A percentile compares a stretch with the other conserved stretches of the same genome.
phyloP scores from a whole-genome alignment of 148 eudicot genomes.

The Talinum fruticosum region DNA sequence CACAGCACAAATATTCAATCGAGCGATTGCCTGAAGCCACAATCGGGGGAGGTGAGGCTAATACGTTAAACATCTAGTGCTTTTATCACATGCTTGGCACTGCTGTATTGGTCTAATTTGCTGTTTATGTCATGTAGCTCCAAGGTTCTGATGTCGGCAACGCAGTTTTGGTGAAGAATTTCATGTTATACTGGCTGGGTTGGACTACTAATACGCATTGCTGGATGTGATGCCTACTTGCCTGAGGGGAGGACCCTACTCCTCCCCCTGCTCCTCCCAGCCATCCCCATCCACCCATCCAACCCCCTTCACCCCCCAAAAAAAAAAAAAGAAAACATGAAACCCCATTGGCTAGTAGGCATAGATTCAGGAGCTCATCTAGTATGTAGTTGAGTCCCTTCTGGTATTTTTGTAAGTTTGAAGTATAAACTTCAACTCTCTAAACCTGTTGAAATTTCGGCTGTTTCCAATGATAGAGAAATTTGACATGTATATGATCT shows the following conservation, averaged over 20 bases:
- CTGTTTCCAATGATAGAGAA: not conserved
- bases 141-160: constrained; percentile 44
- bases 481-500: not conserved
- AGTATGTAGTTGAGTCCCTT: not conserved
- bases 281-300: too few relatives aligned
- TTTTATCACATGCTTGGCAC: not conserved
- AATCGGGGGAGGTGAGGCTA: constrained; percentile 80
- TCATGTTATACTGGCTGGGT: not conserved
- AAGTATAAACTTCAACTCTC: too few relatives aligned
- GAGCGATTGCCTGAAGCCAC: constrained; percentile 99
- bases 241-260: too few relatives aligned
- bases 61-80: not conserved
- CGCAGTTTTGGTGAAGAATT: not conserved
- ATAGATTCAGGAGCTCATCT: not conserved
- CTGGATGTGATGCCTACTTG: too few relatives aligned
- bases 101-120: not conserved
- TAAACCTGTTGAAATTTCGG: not conserved
- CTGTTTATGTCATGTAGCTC: constrained; percentile 51
- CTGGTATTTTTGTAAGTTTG: not conserved
- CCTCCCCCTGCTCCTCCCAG: too few relatives aligned
- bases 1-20: constrained; percentile 80
- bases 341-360: not conserved
- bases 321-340: too few relatives aligned
- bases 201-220: too few relatives aligned
- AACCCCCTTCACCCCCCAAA: too few relatives aligned